Evolutionary conservation across 768 basidiomycete genomes (phyloP), one percentile per base, ranked within the genome.

Genomic region (Agaricus blazei): DNA sequence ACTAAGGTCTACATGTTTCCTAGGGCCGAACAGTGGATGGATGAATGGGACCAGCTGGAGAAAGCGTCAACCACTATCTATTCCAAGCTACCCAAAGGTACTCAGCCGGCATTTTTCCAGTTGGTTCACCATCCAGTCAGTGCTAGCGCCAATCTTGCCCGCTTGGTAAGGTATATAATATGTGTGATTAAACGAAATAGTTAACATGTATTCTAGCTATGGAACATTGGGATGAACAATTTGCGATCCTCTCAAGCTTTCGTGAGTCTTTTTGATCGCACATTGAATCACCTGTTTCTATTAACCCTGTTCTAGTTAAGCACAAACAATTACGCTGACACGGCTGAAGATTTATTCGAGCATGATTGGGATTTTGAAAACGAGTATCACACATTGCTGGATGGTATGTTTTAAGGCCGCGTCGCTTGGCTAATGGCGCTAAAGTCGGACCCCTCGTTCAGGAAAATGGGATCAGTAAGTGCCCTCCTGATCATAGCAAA

Each of bases 381-480:
- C 4, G 66, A 82, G 58, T 89, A 87, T 63, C 83, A 88, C 60
- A 68, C 68, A 3, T 53, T 87, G 36, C 70, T 84, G 1, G 71
- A 80, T 60, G 81, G 84, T 71, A 63, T 58, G 75, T 45, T 19
- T 52, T 44, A 44, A 1, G 26, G 1, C n/a, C 26, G 45, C 43
- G 42, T 44, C 54, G 3, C 24, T 37, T 26, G 36, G 7, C 6
- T 3, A 23, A 34, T 26, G 12, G 23, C 8, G 14, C 29, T 47
- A 27, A 59, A 29, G 37, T 42, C 57, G 23, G 27, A 36, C 12
- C 3, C 12, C 54, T 19, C 19, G 4, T 41, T 9, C 45, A 79
- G 80, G 80, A 3, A 83, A 85, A 76, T 85, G 85, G 84, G 73
- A 79, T 58, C 82, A 82, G 79, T 81, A 58, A 62, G 80, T 65